Percentiles rank a stretch among this genome's conserved stretches.
These are phyloP conservation scores for Colletotrichum aenigma DNA, from an alignment of 2,329 filamentous ascomycete genomes.

Conservation along the genomic window DNA sequence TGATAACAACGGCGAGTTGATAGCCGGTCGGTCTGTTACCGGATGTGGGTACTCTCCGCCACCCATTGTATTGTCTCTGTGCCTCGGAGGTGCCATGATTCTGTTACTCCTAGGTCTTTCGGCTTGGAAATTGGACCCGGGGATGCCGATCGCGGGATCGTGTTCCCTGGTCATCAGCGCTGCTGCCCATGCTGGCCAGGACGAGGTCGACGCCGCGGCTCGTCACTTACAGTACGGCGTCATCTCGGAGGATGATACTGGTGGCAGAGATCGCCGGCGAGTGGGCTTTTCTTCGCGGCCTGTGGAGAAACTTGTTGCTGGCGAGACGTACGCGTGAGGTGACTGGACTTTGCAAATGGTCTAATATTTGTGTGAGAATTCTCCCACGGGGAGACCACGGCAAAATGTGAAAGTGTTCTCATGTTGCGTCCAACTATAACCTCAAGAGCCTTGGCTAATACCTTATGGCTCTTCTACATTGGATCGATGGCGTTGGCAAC, in stretches of 20 bases:
- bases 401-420: accelerated
- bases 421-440: background rate
- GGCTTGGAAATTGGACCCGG: background rate
- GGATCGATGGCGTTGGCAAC: background rate
- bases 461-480: too few species aligned
- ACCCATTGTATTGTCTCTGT: background rate
- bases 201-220: background rate
- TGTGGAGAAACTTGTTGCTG: background rate
- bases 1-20: background rate
- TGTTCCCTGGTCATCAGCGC: background rate
- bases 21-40: background rate
- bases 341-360: background rate
- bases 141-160: background rate
- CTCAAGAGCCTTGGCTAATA: constrained; percentile 21
- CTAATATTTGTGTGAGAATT: background rate
- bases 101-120: background rate
- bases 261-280: background rate
- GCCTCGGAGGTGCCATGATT: background rate
- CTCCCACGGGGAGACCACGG: accelerated
- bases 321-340: background rate
- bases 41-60: background rate
- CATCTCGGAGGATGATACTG: background rate
- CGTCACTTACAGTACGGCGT: background rate
- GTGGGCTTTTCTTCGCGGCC: background rate
- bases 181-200: background rate